phyloP scores from a whole-genome alignment of 805 yeast species.

The Candida nonsorbophila region DNA sequence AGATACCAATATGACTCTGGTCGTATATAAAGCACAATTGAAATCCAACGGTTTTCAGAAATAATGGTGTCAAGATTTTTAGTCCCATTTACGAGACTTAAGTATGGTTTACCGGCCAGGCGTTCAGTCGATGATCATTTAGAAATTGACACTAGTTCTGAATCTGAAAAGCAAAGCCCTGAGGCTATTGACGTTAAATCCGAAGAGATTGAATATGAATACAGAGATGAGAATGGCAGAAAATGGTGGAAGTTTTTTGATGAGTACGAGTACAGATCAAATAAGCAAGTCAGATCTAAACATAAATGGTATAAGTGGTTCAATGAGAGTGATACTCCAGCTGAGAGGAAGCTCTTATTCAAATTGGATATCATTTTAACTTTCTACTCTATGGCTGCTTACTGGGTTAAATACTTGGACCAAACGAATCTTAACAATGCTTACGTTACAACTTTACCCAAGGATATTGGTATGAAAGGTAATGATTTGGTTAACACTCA shows the following conservation, averaged over 20 bases:
- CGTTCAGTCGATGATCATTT: no score
- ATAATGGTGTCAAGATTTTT: no score
- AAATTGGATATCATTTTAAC: slow-evolving; percentile 29
- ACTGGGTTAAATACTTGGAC: slow-evolving; percentile 68
- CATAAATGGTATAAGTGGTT: slow-evolving; percentile 42
- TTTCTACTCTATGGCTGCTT: slow-evolving; percentile 33
- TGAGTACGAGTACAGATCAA: slow-evolving; percentile 55
- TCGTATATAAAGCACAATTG: no score
- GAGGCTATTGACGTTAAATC: no score
- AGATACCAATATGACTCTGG: no score
- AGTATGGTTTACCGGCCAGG: no score
- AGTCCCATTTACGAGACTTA: no score
- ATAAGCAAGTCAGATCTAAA: slow-evolving; percentile 20
- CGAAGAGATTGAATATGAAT: slow-evolving; percentile 13
- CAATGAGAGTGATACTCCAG: slow-evolving; percentile 41
- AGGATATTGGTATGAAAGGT: slow-evolving; percentile 51
- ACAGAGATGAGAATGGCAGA: slow-evolving; percentile 29
- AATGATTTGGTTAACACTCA: slow-evolving; percentile 59
- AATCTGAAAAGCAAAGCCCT: no score
- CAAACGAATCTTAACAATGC: slow-evolving; percentile 59
- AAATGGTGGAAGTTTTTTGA: slow-evolving; percentile 38
- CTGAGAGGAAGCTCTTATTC: slow-evolving; percentile 21
- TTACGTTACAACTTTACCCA: slow-evolving; percentile 59
- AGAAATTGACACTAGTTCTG: no score
- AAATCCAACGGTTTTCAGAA: no score